Conservation (phyloP, 805 yeast species). For the Nakazawaea molendinolei region DNA sequence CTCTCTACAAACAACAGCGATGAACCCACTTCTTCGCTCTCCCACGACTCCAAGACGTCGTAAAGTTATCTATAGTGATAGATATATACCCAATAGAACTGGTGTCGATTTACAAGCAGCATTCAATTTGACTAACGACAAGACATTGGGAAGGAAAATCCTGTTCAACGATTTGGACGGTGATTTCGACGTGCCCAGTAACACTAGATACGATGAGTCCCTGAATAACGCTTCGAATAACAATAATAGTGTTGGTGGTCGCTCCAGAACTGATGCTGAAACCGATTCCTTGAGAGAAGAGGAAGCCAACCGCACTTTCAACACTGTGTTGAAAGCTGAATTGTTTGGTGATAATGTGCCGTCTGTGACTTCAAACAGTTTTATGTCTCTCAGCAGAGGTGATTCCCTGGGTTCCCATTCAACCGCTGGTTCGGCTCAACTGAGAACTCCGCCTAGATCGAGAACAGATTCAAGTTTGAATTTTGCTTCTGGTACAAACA, state of each 20-base stretch:
- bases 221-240: slow-evolving; percentile 20
- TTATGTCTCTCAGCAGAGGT: slow-evolving; percentile 14
- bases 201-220: slow-evolving; percentile 14
- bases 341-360: slow-evolving; percentile 85
- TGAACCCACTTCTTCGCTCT: slow-evolving; percentile 22
- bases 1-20: slow-evolving; percentile 1
- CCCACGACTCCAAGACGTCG: slow-evolving; percentile 44
- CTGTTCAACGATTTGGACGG: slow-evolving; percentile 2
- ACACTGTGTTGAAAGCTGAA: slow-evolving; percentile 81
- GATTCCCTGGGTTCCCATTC: slow-evolving; percentile 10
- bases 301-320: slow-evolving; percentile 83
- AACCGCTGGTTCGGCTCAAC: slow-evolving; percentile 14
- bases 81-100: slow-evolving; percentile 82
- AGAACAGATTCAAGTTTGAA: slow-evolving; percentile 11
- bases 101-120: slow-evolving; percentile 89
- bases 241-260: slow-evolving; percentile 26
- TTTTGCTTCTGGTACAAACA: not conserved
- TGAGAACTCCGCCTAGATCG: slow-evolving; percentile 23
- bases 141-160: slow-evolving; percentile 23
- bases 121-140: slow-evolving; percentile 46
- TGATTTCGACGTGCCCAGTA: slow-evolving; percentile 16
- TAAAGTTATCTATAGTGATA: slow-evolving; percentile 61
- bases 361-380: slow-evolving; percentile 27
- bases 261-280: slow-evolving; percentile 27
- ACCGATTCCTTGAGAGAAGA: slow-evolving; percentile 63